Base-by-base conservation (phyloP, 495 filamentous ascomycete species). In the Daldinia concentrica region DNA sequence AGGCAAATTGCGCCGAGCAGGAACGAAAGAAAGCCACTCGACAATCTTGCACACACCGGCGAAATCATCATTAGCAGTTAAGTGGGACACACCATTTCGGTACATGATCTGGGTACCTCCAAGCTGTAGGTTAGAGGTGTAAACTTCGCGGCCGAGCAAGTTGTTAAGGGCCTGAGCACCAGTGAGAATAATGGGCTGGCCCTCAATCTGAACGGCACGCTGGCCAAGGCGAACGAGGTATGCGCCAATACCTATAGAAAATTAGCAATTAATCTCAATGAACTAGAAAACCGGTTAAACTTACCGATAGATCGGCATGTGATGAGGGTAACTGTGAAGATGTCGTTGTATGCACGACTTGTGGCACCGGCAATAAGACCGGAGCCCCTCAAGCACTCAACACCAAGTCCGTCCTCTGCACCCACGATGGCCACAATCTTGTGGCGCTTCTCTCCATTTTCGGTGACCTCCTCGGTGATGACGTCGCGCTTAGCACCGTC, bases 21-120 rank as follows among this genome's bases (percentile, higher is more conserved):
- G 95, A 24, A 99, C 92, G 78, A 93, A 99, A 3, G 93, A 92
- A 84, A 99, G 89, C 95, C 95, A 99, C 74, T 97, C 90, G 30
- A 98, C 91, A 77, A 99, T 98, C 89, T 97, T 97, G 81, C 92
- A 90, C 14, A 99, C 93, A 87, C 95, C 95, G 69, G 93, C 93
- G 66, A 98, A 98, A 85, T 99, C 95, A 78, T 99, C 95, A 75
- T 90, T 92, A 77, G 95, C 95, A 68, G 95, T 98, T 91, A 98
- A 92, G 84, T 99, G 95, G 8, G 96, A 98, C 27, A 99, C 96
- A 87, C 95, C 95, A 78, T 99, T 99, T 84, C 91, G 95, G 88
- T 99, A 98, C 95, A 99, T 99, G 86, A 99, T 99, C 83, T 99
- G 95, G 43, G 95, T 98, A 74, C 95, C 95, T 89, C 95, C 95